Percentiles rank a stretch among this genome's conserved stretches.
Conservation (phyloP, 2,329 filamentous ascomycete genomes). For the Cytospora paraplurivora region DNA sequence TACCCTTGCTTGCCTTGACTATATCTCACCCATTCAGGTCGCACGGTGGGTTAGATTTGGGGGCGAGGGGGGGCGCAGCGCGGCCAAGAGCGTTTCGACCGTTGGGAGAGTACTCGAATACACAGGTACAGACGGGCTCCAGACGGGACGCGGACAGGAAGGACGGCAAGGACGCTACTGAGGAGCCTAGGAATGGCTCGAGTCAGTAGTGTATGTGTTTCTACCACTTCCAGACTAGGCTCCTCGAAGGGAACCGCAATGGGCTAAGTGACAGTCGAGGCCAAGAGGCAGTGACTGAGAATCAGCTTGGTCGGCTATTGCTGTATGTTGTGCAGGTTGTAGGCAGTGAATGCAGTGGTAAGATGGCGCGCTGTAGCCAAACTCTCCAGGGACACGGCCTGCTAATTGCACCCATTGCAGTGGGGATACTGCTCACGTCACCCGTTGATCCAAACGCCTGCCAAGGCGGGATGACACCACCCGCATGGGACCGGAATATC, state of each 20-base stretch:
- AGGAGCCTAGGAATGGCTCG: slow-evolving; percentile 1
- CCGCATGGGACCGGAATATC: background rate
- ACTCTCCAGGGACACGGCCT: background rate
- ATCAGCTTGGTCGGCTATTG: background rate
- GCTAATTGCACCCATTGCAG: background rate
- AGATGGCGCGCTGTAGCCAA: background rate
- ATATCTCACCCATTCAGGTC: background rate
- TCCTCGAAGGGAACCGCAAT: background rate
- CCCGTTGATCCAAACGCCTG: background rate
- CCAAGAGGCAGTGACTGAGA: background rate
- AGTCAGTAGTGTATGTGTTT: background rate
- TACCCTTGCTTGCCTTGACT: background rate
- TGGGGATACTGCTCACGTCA: background rate
- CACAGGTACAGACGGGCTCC: background rate
- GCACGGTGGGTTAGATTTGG: background rate
- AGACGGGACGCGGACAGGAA: background rate
- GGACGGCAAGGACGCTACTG: background rate
- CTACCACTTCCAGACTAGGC: slow-evolving; percentile 3
- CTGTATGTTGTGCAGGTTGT: background rate
- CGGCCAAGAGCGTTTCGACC: background rate
- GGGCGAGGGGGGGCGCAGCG: background rate
- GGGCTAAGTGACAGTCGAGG: background rate
- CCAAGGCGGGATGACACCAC: slow-evolving; percentile 1
- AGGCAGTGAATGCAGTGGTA: background rate
- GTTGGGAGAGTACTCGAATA: background rate